A percentile compares a stretch with the other conserved stretches of the same genome.
Conservation (phyloP, 2,329 filamentous ascomycete genomes). For the Penicillium psychrosexuale region DNA sequence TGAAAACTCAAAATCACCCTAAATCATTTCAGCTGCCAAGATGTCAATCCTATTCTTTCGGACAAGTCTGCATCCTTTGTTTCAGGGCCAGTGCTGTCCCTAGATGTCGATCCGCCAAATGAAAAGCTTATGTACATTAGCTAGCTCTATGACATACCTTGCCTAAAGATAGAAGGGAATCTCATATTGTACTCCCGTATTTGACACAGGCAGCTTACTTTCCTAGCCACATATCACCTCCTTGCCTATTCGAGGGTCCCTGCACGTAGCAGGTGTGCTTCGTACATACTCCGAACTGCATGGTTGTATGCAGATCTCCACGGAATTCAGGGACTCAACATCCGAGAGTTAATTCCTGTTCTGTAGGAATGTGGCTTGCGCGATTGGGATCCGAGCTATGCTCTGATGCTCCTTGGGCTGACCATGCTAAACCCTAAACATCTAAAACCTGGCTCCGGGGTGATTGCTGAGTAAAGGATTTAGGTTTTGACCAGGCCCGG, state of each 20-base stretch:
- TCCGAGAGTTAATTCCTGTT: slow-evolving; percentile 2
- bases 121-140: not conserved
- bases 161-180: not conserved
- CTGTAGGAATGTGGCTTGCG: slow-evolving; percentile 15
- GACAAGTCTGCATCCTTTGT: not conserved
- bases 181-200: not conserved
- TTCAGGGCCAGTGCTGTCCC: not conserved
- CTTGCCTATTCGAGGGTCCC: slow-evolving; percentile 7
- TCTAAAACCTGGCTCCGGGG: not conserved
- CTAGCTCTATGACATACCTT: slow-evolving; percentile 3
- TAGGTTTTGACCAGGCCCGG: not conserved
- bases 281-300: slow-evolving; percentile 4
- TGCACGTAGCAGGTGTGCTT: slow-evolving; percentile 4
- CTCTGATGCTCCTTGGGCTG: slow-evolving; percentile 6
- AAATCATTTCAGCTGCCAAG: not conserved
- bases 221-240: not conserved
- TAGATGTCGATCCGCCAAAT: not conserved
- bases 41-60: not conserved
- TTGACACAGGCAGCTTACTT: not conserved
- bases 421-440: slow-evolving; percentile 6
- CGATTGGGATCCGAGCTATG: slow-evolving; percentile 18
- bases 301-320: slow-evolving; percentile 8
- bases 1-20: not conserved
- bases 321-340: slow-evolving; percentile 7
- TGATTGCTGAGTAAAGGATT: not conserved